phyloP scores from a whole-genome alignment of 208 protist species.

The Wallacemonas sp. region DNA sequence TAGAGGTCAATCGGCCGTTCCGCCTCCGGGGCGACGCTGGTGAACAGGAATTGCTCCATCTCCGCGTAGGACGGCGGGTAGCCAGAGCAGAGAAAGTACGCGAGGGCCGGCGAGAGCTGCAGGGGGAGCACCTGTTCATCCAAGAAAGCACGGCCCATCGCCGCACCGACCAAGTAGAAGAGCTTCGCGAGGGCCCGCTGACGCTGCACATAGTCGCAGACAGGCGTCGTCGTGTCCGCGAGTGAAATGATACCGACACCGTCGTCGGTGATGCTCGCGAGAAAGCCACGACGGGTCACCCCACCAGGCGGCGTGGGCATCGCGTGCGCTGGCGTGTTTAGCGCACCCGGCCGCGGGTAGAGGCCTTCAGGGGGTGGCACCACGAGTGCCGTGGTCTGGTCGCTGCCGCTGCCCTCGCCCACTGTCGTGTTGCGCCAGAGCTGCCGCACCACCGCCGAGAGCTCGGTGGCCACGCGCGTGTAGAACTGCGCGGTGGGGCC shows the following conservation, averaged over 20 bases:
- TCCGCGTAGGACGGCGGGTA: constrained; percentile 30
- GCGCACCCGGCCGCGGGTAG: constrained; percentile 17
- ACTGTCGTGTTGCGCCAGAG: constrained; percentile 57
- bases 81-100: constrained; percentile 62
- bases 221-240: constrained; percentile 9
- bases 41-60: constrained; percentile 13
- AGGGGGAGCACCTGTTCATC: constrained; percentile 83
- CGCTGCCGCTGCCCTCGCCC: neutral
- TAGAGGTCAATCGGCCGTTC: constrained; percentile 70
- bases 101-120: constrained; percentile 62
- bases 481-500: constrained; percentile 93
- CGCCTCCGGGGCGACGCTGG: constrained; percentile 26
- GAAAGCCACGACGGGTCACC: constrained; percentile 4
- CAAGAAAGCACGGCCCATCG: constrained; percentile 76
- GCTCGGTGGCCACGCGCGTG: constrained; percentile 68
- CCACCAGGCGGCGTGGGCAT: neutral
- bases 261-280: constrained; percentile 11
- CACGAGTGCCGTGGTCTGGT: constrained; percentile 13
- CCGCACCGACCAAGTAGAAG: constrained; percentile 77
- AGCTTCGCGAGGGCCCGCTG: constrained; percentile 43
- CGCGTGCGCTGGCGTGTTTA: neutral
- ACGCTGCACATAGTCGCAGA: constrained; percentile 51
- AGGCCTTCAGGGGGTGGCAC: constrained; percentile 33
- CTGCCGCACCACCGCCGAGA: constrained; percentile 32
- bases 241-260: constrained; percentile 15